These are phyloP conservation scores for Umbelopsis isabellina DNA, from an alignment of 192 early-diverging fungal genomes.

Conservation along the genomic window DNA sequence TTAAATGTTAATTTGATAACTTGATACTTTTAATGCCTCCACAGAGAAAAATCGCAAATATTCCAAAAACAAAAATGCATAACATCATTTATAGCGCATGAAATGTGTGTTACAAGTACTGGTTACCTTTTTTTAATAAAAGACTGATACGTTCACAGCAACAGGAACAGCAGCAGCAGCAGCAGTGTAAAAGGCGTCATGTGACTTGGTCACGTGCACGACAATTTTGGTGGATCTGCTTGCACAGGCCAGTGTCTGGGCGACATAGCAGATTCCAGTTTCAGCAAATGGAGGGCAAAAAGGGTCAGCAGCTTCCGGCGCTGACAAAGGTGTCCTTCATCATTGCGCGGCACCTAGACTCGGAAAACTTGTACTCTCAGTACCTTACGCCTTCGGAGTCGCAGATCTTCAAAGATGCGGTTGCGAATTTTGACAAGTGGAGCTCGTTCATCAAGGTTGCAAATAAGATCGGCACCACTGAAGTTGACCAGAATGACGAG, in stretches of 20 bases:
- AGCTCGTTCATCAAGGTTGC: conserved; percentile 22
- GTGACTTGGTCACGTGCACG: neutral
- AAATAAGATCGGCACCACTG: conserved; percentile 1
- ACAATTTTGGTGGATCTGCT: neutral
- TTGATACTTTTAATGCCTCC: too few relatives aligned
- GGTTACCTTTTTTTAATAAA: too few relatives aligned
- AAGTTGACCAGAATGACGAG: neutral
- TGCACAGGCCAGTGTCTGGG: neutral
- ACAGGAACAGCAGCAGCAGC: neutral
- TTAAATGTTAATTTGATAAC: too few relatives aligned
- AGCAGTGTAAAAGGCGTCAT: too few relatives aligned
- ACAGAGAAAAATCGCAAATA: too few relatives aligned
- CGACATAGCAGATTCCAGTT: conserved; percentile 3
- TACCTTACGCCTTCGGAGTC: conserved; percentile 27
- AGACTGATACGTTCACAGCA: too few relatives aligned
- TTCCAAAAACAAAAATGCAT: too few relatives aligned
- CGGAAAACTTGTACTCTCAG: conserved; percentile 26
- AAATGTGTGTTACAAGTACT: too few relatives aligned
- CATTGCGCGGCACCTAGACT: conserved; percentile 14
- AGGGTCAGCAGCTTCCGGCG: conserved; percentile 31
- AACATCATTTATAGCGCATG: too few relatives aligned
- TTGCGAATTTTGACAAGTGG: conserved; percentile 33
- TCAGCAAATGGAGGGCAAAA: conserved; percentile 28
- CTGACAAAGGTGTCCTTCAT: conserved; percentile 23
- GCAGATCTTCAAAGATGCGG: conserved; percentile 25